Conservation (phyloP, 768 basidiomycete species). For the Russula brevipes region DNA sequence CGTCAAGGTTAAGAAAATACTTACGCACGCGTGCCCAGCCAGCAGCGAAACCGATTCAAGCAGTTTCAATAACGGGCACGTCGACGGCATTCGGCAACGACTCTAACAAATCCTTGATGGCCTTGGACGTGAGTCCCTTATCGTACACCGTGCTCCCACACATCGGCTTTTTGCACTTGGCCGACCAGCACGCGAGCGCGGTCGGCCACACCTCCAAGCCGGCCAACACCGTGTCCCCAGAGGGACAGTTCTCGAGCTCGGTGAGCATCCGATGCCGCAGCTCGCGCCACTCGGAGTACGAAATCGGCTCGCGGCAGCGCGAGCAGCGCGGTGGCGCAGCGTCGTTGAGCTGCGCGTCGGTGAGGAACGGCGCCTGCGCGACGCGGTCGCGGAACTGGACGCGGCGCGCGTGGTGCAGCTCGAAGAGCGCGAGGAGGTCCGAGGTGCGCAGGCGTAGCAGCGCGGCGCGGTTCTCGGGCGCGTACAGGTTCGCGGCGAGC, state of each 20-base stretch:
- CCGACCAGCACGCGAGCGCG: conserved; percentile 57
- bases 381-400: conserved; percentile 47
- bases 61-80: conserved; percentile 12
- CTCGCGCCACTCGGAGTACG: conserved; percentile 61
- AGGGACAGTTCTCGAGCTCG: conserved; percentile 55
- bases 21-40: not conserved
- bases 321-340: conserved; percentile 49
- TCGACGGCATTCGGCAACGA: conserved; percentile 40
- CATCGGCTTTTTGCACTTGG: conserved; percentile 42
- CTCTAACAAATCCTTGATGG: conserved; percentile 52
- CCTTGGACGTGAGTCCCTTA: conserved; percentile 47
- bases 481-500: conserved; percentile 49
- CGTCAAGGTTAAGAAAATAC: no score
- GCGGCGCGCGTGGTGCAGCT: conserved; percentile 49
- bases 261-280: conserved; percentile 51
- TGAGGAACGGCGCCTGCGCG: conserved; percentile 49
- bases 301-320: conserved; percentile 44
- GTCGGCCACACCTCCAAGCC: conserved; percentile 54
- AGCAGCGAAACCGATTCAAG: not conserved
- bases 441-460: conserved; percentile 46
- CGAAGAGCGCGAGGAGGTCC: conserved; percentile 50
- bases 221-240: conserved; percentile 52
- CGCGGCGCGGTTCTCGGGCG: conserved; percentile 39
- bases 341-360: conserved; percentile 35
- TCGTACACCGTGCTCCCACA: conserved; percentile 54